These are phyloP conservation scores for Zoysia pacifica DNA, from an alignment of 176 grass and related monocot genomes.

Conservation along the genomic window DNA sequence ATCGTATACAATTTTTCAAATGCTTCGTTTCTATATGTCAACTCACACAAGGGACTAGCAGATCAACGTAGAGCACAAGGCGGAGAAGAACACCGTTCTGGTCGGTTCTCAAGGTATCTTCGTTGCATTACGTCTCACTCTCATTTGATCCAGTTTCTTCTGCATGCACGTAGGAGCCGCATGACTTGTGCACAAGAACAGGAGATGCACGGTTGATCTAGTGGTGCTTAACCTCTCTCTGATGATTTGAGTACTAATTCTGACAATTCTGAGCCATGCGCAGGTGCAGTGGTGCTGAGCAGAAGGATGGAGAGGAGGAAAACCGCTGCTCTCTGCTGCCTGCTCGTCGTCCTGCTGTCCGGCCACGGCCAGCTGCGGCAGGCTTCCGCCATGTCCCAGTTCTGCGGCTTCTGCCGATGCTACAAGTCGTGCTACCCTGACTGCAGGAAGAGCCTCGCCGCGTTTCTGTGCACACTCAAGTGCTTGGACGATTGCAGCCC, in stretches of 20 bases:
- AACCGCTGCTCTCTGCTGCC: background rate
- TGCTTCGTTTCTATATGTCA: too few relatives aligned
- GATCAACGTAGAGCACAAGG: background rate
- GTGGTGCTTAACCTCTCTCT: background rate
- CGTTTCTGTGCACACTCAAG: background rate
- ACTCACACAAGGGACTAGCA: too few relatives aligned
- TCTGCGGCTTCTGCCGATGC: slow-evolving; percentile 19
- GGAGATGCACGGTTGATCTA: too few relatives aligned
- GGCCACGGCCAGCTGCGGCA: background rate
- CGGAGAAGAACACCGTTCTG: background rate
- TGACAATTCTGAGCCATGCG: background rate
- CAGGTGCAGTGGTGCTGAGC: background rate
- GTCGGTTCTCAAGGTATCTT: background rate
- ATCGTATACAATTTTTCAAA: too few relatives aligned
- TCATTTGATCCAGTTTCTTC: background rate
- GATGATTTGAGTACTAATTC: background rate
- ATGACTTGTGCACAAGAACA: too few relatives aligned
- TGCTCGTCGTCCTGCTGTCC: slow-evolving; percentile 1
- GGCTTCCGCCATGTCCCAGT: slow-evolving; percentile 4
- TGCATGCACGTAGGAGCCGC: too few relatives aligned
- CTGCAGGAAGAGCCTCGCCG: background rate
- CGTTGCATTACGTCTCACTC: background rate
- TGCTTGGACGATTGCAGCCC: background rate
- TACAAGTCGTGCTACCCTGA: background rate
- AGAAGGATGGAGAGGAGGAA: background rate